phyloP scores from a whole-genome alignment of 768 basidiomycete genomes.

The Amanita molliuscula region DNA sequence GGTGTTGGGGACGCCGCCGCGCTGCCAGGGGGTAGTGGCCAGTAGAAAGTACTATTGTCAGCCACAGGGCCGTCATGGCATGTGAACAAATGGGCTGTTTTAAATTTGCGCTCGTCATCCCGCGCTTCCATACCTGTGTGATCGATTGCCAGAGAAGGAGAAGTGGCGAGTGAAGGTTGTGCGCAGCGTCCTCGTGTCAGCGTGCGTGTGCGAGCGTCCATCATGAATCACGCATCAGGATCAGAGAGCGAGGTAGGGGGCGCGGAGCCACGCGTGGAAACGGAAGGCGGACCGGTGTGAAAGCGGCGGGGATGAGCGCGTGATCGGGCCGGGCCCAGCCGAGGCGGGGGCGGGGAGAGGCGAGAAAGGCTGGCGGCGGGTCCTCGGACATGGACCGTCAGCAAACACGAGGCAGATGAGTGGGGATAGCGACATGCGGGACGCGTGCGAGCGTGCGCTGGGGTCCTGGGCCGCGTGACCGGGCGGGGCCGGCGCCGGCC shows the following conservation, averaged over 20 bases:
- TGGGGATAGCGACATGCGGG: conserved; percentile 1
- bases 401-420: conserved; percentile 6
- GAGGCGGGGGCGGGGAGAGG: too few relatives aligned
- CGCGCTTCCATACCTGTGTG: too few relatives aligned
- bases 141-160: too few relatives aligned
- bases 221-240: too few relatives aligned
- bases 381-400: background rate
- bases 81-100: too few relatives aligned
- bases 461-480: conserved; percentile 5
- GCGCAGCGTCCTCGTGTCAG: background rate
- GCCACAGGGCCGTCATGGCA: too few relatives aligned
- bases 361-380: background rate
- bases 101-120: too few relatives aligned
- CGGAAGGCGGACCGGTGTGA: background rate
- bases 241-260: background rate
- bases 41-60: too few relatives aligned
- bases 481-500: background rate
- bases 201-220: too few relatives aligned
- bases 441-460: conserved; percentile 3
- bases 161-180: background rate
- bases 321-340: too few relatives aligned
- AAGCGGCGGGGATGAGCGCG: background rate
- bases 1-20: too few relatives aligned
- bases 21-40: too few relatives aligned
- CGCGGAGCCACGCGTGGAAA: background rate